Evolutionary conservation across 805 yeast species (phyloP).

Genomic region (Clavispora fructus): DNA sequence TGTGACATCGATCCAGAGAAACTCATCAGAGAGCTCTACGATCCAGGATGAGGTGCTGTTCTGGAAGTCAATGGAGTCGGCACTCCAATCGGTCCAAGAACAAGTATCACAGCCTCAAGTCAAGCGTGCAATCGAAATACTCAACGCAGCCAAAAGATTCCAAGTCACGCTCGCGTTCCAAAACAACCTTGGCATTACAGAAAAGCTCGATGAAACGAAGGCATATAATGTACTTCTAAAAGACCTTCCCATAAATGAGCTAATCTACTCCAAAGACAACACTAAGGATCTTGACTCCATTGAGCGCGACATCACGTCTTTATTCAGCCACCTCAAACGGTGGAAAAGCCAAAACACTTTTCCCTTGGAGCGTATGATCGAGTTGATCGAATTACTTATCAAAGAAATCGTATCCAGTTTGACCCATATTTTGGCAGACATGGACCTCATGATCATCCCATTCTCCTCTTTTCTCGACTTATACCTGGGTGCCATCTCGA

Average conservation of each 20-base stretch:
- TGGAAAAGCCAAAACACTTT: constrained; percentile 49
- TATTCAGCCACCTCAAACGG: constrained; percentile 62
- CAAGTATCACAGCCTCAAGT: constrained; percentile 57
- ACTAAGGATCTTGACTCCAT: constrained; percentile 36
- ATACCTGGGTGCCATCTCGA: constrained; percentile 17
- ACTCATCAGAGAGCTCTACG: constrained; percentile 50
- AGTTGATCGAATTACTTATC: constrained; percentile 61
- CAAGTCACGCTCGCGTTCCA: constrained; percentile 71
- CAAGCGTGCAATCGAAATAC: constrained; percentile 49
- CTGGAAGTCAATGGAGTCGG: constrained; percentile 70
- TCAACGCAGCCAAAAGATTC: constrained; percentile 69
- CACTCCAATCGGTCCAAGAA: constrained; percentile 48
- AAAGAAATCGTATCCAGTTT: constrained; percentile 48
- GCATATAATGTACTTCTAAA: constrained; percentile 59
- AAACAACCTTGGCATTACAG: constrained; percentile 64
- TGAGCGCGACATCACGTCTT: constrained; percentile 36
- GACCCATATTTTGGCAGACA: constrained; percentile 27
- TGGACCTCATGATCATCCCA: constrained; percentile 41
- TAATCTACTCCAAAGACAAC: constrained; percentile 24
- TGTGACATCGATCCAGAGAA: constrained; percentile 49
- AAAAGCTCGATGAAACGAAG: constrained; percentile 45
- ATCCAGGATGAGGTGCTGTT: constrained; percentile 63
- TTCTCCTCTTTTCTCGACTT: constrained; percentile 33
- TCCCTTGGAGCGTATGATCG: constrained; percentile 60
- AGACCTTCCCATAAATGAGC: constrained; percentile 63